These are phyloP conservation scores for Rhodotorula sphaerocarpa DNA, from an alignment of 768 basidiomycete genomes.

Conservation along the genomic window DNA sequence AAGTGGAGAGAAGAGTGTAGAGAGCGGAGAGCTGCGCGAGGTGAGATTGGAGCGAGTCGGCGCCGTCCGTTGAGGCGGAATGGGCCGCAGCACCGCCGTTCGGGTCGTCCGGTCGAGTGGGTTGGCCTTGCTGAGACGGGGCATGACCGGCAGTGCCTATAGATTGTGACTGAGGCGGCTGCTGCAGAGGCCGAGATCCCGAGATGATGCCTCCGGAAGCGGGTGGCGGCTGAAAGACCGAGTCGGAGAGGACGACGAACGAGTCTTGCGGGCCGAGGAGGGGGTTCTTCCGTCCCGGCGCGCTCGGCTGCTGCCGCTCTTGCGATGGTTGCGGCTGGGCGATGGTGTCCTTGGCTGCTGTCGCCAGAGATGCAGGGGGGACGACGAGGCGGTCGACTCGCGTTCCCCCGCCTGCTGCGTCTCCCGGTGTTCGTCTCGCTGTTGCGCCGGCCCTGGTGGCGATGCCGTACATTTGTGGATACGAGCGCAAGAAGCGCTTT, in stretches of 20 bases:
- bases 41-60: slow-evolving; percentile 2
- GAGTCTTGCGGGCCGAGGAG: slow-evolving; percentile 46
- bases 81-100: too few species aligned
- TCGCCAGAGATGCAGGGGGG: not conserved
- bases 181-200: too few species aligned
- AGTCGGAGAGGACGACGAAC: slow-evolving; percentile 78
- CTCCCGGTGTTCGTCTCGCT: not conserved
- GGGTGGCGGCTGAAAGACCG: slow-evolving; percentile 35
- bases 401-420: not conserved
- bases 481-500: too few species aligned
- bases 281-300: too few species aligned
- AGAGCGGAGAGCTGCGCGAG: slow-evolving; percentile 38
- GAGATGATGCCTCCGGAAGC: too few species aligned
- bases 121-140: too few species aligned
- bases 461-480: slow-evolving; percentile 1
- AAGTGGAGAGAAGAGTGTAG: slow-evolving; percentile 40
- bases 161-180: slow-evolving; percentile 39
- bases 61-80: slow-evolving; percentile 53
- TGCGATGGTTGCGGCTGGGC: too few species aligned
- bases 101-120: too few species aligned
- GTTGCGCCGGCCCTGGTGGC: not conserved
- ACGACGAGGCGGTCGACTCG: not conserved
- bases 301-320: too few species aligned
- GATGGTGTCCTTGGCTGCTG: too few species aligned
- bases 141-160: too few species aligned